Evolutionary conservation across 495 filamentous ascomycete species (phyloP).

Genomic region (Neurospora discreta): DNA sequence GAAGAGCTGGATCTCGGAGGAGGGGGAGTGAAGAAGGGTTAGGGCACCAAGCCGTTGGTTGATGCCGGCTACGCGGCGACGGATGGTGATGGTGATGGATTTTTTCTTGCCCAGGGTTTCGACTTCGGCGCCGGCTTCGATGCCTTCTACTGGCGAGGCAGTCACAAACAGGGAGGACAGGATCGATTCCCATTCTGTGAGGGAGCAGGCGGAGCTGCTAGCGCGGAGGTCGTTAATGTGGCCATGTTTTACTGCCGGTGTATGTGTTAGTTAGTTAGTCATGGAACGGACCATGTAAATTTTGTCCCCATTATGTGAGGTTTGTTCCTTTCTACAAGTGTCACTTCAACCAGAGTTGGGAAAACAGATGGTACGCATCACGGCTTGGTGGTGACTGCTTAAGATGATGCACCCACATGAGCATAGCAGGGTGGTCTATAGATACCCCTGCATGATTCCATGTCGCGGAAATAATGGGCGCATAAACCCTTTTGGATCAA

Average conservation of each 20-base stretch:
- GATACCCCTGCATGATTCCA: background rate
- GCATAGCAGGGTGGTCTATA: background rate
- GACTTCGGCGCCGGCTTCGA: slow-evolving; percentile 32
- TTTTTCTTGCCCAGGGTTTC: slow-evolving; percentile 1
- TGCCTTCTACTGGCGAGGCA: slow-evolving; percentile 22
- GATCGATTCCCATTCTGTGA: slow-evolving; percentile 35
- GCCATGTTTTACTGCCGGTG: slow-evolving; percentile 22
- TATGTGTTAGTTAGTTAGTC: slow-evolving; percentile 5
- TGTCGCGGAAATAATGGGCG: background rate
- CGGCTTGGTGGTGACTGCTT: background rate
- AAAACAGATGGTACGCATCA: background rate
- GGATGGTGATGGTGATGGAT: slow-evolving; percentile 29
- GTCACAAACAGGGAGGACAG: slow-evolving; percentile 26
- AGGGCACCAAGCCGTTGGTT: slow-evolving; percentile 63
- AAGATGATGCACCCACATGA: background rate
- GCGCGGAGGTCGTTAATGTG: slow-evolving; percentile 14
- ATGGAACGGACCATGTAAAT: background rate
- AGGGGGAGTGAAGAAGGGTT: slow-evolving; percentile 47
- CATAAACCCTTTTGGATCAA: background rate
- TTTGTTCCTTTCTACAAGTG: background rate
- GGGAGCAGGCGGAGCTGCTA: slow-evolving; percentile 24
- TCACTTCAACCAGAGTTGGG: background rate
- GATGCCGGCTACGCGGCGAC: slow-evolving; percentile 36
- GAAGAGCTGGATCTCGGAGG: slow-evolving; percentile 56
- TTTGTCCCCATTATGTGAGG: background rate